Percentiles rank a stretch among this genome's conserved stretches.
Evolutionary conservation across 768 basidiomycete species (phyloP).

Genomic region (Tephrocybe sp.): DNA sequence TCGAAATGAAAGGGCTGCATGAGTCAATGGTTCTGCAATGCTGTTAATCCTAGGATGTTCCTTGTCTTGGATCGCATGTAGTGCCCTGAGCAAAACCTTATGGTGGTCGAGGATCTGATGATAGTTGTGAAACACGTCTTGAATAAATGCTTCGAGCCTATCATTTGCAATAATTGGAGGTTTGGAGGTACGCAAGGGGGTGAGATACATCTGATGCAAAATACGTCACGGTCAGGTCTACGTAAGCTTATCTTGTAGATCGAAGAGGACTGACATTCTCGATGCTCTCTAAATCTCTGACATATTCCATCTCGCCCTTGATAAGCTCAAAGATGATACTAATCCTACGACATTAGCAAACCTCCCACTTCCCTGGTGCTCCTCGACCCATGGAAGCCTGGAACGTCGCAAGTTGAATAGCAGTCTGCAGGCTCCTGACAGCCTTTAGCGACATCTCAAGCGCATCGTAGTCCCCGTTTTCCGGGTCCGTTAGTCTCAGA

Average conservation of each 20-base stretch:
- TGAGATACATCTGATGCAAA: constrained; percentile 76
- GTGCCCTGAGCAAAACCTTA: constrained; percentile 68
- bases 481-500: constrained; percentile 74
- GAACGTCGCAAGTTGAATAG: constrained; percentile 85
- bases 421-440: constrained; percentile 77
- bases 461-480: constrained; percentile 82
- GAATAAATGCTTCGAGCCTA: constrained; percentile 72
- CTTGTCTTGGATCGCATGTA: constrained; percentile 85
- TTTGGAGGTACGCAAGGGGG: constrained; percentile 71
- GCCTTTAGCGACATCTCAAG: constrained; percentile 80
- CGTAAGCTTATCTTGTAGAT: too few species aligned
- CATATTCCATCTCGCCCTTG: constrained; percentile 94
- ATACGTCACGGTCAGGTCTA: too few species aligned
- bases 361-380: constrained; percentile 72
- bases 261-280: constrained; percentile 46
- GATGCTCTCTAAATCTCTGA: constrained; percentile 87
- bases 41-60: constrained; percentile 75
- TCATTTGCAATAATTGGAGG: constrained; percentile 80
- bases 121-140: constrained; percentile 89
- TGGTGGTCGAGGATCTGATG: constrained; percentile 75
- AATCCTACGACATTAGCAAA: constrained; percentile 11
- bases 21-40: constrained; percentile 81
- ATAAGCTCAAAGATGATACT: constrained; percentile 94
- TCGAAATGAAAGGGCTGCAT: constrained; percentile 89
- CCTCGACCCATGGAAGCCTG: constrained; percentile 87